phyloP scores from a whole-genome alignment of 2,329 filamentous ascomycete genomes.

The Clonostachys rosea region DNA sequence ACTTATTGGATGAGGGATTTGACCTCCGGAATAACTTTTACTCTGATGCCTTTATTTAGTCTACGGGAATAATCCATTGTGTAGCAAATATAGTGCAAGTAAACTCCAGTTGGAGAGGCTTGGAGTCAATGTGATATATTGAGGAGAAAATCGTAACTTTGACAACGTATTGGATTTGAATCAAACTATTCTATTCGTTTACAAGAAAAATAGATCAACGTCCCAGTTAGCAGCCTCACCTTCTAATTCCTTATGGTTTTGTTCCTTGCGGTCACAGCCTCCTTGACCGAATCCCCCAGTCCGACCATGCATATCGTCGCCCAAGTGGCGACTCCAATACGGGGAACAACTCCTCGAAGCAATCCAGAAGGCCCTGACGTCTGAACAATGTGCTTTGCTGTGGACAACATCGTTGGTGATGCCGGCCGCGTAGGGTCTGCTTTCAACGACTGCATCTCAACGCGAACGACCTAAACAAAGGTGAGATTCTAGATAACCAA shows the following conservation, averaged over 20 bases:
- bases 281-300: neutral
- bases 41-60: neutral
- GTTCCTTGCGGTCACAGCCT: neutral
- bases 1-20: neutral
- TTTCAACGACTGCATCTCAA: neutral
- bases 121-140: too few species aligned
- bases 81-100: too few species aligned
- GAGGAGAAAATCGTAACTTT: too few species aligned
- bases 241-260: too few species aligned
- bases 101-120: too few species aligned
- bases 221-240: too few species aligned
- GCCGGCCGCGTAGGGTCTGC: neutral
- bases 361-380: slow-evolving; percentile 3
- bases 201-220: too few species aligned
- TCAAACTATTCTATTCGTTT: too few species aligned
- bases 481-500: neutral
- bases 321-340: neutral
- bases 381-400: slow-evolving; percentile 3
- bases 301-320: neutral
- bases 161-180: too few species aligned
- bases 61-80: too few species aligned
- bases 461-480: neutral
- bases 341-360: slow-evolving; percentile 1
- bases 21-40: neutral
- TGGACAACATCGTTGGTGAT: slow-evolving; percentile 1